Percentiles rank a stretch among this genome's conserved stretches.
These are phyloP conservation scores for Canariomyces notabilis DNA, from an alignment of 2,329 filamentous ascomycete species.

Conservation along the genomic window DNA sequence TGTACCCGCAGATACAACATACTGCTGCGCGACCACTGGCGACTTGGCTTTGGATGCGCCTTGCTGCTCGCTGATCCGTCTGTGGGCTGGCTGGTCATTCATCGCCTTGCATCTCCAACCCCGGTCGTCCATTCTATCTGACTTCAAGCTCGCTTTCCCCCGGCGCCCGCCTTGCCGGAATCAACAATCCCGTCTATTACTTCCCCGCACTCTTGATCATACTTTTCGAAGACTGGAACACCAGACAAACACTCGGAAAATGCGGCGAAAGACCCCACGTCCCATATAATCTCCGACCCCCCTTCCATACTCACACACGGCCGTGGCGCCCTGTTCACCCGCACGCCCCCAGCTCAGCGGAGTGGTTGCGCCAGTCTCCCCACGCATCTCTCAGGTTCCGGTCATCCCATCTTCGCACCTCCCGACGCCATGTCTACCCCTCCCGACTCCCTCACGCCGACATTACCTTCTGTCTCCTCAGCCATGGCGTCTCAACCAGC, in stretches of 20 bases:
- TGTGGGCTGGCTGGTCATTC: conserved; percentile 21
- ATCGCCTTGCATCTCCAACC: conserved; percentile 22
- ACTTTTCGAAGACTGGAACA: conserved; percentile 13
- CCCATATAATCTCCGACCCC: conserved; percentile 21
- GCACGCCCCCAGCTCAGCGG: conserved; percentile 15
- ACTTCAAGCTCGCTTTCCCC: conserved; percentile 17
- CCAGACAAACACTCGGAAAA: conserved; percentile 24
- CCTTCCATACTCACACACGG: conserved; percentile 6
- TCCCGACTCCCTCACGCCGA: conserved; percentile 7
- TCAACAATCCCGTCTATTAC: conserved; percentile 22
- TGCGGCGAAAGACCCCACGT: conserved; percentile 26
- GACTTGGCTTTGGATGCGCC: conserved; percentile 19
- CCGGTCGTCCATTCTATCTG: conserved; percentile 18
- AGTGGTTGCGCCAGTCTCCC: conserved; percentile 3
- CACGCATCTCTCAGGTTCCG: background rate
- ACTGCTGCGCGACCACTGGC: conserved; percentile 19
- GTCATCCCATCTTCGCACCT: background rate
- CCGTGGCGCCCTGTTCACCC: conserved; percentile 15
- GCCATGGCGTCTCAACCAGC: conserved; percentile 40
- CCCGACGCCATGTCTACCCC: conserved; percentile 15
- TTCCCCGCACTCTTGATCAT: conserved; percentile 24
- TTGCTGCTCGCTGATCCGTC: conserved; percentile 27
- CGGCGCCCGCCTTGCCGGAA: conserved; percentile 17
- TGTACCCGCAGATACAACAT: conserved; percentile 28
- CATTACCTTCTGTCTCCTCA: conserved; percentile 28